These are phyloP conservation scores for Glycyrrhiza uralensis DNA, from an alignment of 306 rosid genomes.

Conservation along the genomic window DNA sequence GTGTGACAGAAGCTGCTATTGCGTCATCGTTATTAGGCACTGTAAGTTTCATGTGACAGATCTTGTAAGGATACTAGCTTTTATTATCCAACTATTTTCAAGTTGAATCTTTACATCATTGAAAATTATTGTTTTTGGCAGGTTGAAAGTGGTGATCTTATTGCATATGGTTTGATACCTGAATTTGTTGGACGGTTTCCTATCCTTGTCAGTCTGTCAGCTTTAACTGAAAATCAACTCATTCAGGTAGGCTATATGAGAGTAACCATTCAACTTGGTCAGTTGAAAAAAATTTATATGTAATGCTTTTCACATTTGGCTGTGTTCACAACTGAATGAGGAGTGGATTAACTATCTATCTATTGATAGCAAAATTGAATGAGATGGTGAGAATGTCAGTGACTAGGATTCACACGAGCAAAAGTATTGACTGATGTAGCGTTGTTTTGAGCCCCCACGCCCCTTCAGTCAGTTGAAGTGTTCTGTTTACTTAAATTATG, in stretches of 20 bases:
- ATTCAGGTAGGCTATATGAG: slow-evolving; percentile 60
- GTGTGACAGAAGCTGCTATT: slow-evolving; percentile 77
- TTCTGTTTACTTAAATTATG: neutral
- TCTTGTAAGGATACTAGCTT: slow-evolving; percentile 9
- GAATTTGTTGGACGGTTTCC: slow-evolving; percentile 99
- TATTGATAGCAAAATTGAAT: slow-evolving; percentile 3
- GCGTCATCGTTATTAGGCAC: slow-evolving; percentile 81
- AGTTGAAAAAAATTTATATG: neutral
- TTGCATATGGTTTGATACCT: slow-evolving; percentile 90
- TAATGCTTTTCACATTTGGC: slow-evolving; percentile 1
- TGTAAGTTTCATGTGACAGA: slow-evolving; percentile 45
- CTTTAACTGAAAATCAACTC: slow-evolving; percentile 86
- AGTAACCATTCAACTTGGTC: slow-evolving; percentile 3
- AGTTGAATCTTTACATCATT: slow-evolving; percentile 11
- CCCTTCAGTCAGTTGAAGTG: neutral
- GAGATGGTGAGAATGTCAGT: neutral
- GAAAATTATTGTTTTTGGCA: slow-evolving; percentile 36
- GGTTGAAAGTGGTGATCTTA: slow-evolving; percentile 97
- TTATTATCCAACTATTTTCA: slow-evolving; percentile 12
- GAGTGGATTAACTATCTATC: slow-evolving; percentile 3
- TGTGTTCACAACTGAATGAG: neutral
- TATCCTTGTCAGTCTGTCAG: slow-evolving; percentile 84
- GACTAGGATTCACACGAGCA: slow-evolving; percentile 1
- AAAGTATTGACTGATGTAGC: neutral
- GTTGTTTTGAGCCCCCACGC: neutral